Evolutionary conservation across 2,329 filamentous ascomycete species (phyloP).

Genomic region (Pleomassaria siparia): DNA sequence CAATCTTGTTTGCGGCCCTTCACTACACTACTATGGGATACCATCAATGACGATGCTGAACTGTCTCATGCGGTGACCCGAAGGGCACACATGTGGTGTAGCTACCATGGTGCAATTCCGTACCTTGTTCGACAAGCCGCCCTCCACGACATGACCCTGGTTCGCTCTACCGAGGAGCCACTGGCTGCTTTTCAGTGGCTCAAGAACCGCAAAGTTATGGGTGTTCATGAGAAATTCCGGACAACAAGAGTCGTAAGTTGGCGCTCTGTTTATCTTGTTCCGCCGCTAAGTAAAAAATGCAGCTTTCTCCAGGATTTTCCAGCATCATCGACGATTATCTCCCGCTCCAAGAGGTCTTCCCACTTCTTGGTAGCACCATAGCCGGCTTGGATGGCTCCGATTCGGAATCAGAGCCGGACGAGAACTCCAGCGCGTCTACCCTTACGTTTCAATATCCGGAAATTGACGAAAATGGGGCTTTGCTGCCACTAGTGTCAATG

Average conservation of each 20-base stretch:
- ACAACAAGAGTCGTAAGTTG: conserved; percentile 30
- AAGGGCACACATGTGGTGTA: conserved; percentile 41
- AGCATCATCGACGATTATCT: conserved; percentile 36
- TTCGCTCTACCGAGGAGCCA: conserved; percentile 32
- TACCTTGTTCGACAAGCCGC: conserved; percentile 30
- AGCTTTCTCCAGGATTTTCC: conserved; percentile 33
- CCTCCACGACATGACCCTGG: conserved; percentile 25
- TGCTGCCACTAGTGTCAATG: conserved; percentile 18
- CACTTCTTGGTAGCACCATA: conserved; percentile 25
- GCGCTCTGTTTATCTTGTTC: background rate
- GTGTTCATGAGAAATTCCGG: conserved; percentile 38
- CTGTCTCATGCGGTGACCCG: conserved; percentile 40
- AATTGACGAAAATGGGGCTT: conserved; percentile 31
- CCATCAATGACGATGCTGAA: conserved; percentile 34
- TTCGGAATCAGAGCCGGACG: conserved; percentile 20
- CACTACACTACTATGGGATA: conserved; percentile 44
- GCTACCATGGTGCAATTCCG: conserved; percentile 38
- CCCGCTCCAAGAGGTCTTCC: conserved; percentile 31
- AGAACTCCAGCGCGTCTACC: conserved; percentile 31
- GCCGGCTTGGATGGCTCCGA: conserved; percentile 28
- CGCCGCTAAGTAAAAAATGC: background rate
- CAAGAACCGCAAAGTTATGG: conserved; percentile 40
- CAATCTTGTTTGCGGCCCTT: conserved; percentile 39
- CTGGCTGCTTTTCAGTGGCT: conserved; percentile 43
- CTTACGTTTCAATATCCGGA: conserved; percentile 36